Evolutionary conservation across 345 rosid genomes (phyloP), one percentile per base, ranked within the genome.

Genomic region (Eucalyptus erythrocorys): DNA sequence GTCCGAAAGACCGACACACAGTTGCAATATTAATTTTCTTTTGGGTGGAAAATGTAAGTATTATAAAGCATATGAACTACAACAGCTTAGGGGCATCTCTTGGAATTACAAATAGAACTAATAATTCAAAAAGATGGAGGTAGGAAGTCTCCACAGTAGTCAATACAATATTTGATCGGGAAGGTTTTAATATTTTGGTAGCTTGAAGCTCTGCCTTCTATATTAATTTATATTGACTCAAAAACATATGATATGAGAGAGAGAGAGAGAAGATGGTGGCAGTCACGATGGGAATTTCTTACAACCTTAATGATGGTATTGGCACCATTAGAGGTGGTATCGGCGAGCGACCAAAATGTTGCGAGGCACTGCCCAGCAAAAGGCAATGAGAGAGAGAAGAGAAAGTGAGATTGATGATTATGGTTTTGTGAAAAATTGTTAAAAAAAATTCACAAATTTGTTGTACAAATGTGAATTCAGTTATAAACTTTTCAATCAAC

Each of bases 401-500:
- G n/a, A 59, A 59, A 59, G 7, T 24, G 66, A 59, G n/a, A 24
- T 1, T 0, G n/a, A 11, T 59, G 66, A 11, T 59, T 59, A 59
- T 51, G 66, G 15, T 26, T 5, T 26, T 26, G n/a, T 3, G 6
- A 27, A 27, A 26, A 57, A 10, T 26, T 26, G 0, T 57, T 4
- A 0, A 0, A 10, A 11, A 51, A 57, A 57, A 57, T 8, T 26
- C 15, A 11, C 1, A 57, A 26, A 2, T 57, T 27, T 26, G n/a
- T 59, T 59, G 2, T 11, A 11, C 4, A 1, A 12, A 59, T 1
- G 6, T 26, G 6, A 0, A 59, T 59, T 26, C 3, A 26, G 0
- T 26, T 5, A 24, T 6, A 64, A 64, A n/a, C 0, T 1, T 64
- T 14, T 14, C 1, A 4, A n/a, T n/a, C n/a, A 0, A 2, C 3